Evolutionary conservation across 352 stramenopile genomes (phyloP), one percentile per base, ranked within the genome.

Genomic region (Globisporangium cederbergense): DNA sequence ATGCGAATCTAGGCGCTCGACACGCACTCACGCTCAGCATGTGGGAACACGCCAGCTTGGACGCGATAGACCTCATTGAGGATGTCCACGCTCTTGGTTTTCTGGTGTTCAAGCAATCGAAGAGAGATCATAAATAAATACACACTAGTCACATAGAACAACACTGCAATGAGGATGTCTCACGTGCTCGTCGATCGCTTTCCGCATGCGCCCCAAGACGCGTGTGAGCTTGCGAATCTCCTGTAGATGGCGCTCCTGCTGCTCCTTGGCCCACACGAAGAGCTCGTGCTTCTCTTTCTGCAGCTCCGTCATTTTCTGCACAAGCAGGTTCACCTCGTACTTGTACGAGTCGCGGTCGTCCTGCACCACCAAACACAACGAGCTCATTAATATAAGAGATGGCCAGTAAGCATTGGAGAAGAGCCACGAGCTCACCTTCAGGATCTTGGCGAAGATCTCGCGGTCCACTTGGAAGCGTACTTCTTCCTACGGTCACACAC

Each of bases 191-290:
- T 92, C 85, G 16, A 88, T 67, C 36, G 73, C 58, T 43, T 83
- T 81, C 67, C 86, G 86, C 4, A 76, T 80, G 18, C 79, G 78
- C 2, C 71, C 76, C 2, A 92, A 68, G 18, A 83, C 77, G 9
- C 86, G 68, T 8, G 86, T 92, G 38, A 94, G 78, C 60, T 94
- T 94, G n/a, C 83, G 81, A 45, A 94, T 92, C 61, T 94, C 86
- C 34, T 92, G 82, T 0, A 94, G 58, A 22, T 92, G 81, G 22
- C 68, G 67, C 30, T 90, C 81, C 58, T 94, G 86, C 67, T 94
- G 79, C 46, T 88, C 68, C 18, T 88, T 87, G 11, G 81, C 70
- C 81, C 81, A 94, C 0, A 80, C 9, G 61, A 81, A 92, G 28
- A 94, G 58, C 10, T 88, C 86, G 62, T 88, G 74, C 59, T 92